Evolutionary conservation across 768 basidiomycete genomes (phyloP).

Genomic region (Leccinum rimulosum): DNA sequence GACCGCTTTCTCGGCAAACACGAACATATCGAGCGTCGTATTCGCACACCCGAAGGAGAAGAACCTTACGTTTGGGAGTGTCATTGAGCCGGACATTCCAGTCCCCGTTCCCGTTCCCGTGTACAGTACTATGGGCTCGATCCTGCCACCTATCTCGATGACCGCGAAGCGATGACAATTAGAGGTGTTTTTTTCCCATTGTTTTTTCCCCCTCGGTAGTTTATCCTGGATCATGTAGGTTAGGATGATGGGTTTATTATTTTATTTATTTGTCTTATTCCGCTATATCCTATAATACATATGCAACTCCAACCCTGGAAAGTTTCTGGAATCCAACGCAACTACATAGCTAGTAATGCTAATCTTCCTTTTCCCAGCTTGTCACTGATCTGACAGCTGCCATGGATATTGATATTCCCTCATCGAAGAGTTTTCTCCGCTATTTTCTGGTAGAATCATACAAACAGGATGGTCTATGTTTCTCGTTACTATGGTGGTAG

Average conservation of each 20-base stretch:
- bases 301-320: background rate
- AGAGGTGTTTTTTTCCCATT: background rate
- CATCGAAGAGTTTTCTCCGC: background rate
- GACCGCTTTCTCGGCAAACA: background rate
- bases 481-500: background rate
- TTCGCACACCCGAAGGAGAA: background rate
- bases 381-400: background rate
- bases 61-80: background rate
- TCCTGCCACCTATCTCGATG: background rate
- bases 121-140: background rate
- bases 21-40: slow-evolving; percentile 6
- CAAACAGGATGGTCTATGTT: background rate
- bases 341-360: no score
- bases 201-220: background rate
- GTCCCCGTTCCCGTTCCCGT: background rate
- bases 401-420: background rate
- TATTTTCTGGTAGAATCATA: background rate
- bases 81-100: background rate
- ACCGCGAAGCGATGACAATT: background rate
- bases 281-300: background rate
- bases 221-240: background rate
- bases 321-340: no score
- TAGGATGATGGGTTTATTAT: background rate
- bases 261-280: background rate
- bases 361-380: background rate